Evolutionary conservation across 495 filamentous ascomycete genomes (phyloP), one percentile per base, ranked within the genome.

Genomic region (Aspergillus steynii): DNA sequence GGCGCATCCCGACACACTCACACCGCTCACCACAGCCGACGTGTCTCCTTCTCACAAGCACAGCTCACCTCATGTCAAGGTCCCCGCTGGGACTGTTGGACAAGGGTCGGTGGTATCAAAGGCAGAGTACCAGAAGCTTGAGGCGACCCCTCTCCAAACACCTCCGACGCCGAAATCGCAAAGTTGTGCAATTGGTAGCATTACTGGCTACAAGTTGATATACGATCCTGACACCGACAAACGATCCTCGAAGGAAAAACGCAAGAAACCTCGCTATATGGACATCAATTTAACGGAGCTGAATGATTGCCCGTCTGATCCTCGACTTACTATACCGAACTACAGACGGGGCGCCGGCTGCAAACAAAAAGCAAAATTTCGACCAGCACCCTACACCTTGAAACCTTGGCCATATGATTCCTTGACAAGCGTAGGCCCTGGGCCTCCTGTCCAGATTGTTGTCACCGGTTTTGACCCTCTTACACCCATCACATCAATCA

Each of bases 381-480:
- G 93, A 37, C 77, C 83, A 59, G 85, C 90, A 45, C 93, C 94
- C 1, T 96, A 95, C 73, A 82, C 84, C 48, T 74, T 96, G 45
- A 87, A 83, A 68, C 88, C 86, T 29, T 96, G 92, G 71, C 74
- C 83, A 46, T 93, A 92, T 67, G 93, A 96, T 69, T 75, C 85
- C 2, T 80, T 83, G 61, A 89, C 90, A 2, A 96, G 93, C 14
- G 86, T 94, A 59, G 93, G 92, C 1, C 91, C 91, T 45, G 93
- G 91, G 4, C 95, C 96, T 28, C 91, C 96, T 6, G 87, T 85
- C 10, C 91, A 96, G 68, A 86, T 99, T 50, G 88, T 97, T 10
- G 90, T 96, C 25, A 92, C 85, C n/a, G 92, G 93, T 4, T 96
- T 97, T 69, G 93, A 97, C 73, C 92, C 95, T 5, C 77, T 99